These are phyloP conservation scores for Reutealis trisperma DNA, from an alignment of 345 rosid species.

Conservation along the genomic window DNA sequence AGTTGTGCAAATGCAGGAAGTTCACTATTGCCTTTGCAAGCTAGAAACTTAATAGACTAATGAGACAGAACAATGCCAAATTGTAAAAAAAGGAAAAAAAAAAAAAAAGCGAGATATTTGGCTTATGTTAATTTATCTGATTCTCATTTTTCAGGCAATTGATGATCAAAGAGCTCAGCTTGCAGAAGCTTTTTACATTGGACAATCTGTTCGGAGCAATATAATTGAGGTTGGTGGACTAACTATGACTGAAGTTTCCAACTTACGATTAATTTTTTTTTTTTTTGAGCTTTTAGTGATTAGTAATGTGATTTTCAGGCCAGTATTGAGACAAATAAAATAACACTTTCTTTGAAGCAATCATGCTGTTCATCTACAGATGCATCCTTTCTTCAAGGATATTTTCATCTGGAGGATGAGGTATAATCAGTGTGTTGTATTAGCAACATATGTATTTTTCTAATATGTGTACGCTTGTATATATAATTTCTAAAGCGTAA, in stretches of 20 bases:
- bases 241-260: conserved; percentile 21
- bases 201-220: conserved; percentile 90
- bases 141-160: conserved; percentile 48
- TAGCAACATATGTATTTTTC: background rate
- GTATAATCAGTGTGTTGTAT: conserved; percentile 31
- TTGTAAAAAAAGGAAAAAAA: too few relatives aligned
- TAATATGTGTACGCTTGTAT: background rate
- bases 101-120: background rate
- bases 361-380: conserved; percentile 81
- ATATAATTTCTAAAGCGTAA: background rate
- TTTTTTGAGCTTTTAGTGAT: conserved; percentile 5
- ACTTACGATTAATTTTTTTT: conserved; percentile 14
- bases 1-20: too few relatives aligned
- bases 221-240: conserved; percentile 69
- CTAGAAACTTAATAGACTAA: background rate
- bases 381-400: conserved; percentile 75
- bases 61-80: background rate
- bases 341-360: conserved; percentile 84
- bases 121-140: background rate
- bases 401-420: conserved; percentile 78
- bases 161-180: conserved; percentile 67
- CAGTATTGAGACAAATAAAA: conserved; percentile 60
- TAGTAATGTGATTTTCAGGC: conserved; percentile 48
- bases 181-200: conserved; percentile 68
- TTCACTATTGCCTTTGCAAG: background rate